Base-by-base conservation (phyloP, 768 basidiomycete species). In the Cyclocybe cylindracea region DNA sequence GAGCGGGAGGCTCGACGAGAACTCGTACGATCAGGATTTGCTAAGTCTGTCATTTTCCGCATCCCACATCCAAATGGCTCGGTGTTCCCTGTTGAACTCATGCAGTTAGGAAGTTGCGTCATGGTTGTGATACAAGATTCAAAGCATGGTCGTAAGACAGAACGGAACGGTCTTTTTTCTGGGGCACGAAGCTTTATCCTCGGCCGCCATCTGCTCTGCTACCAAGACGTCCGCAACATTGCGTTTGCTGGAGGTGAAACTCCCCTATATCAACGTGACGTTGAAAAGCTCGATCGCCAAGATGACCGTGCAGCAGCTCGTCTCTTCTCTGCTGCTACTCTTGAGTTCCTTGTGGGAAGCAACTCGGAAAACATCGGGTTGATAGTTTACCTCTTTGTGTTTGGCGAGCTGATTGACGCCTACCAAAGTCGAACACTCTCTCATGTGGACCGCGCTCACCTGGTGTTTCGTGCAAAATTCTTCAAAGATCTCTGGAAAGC, bases 251-350 rank as follows among this genome's bases (percentile, higher is more conserved):
- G 49, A 0, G 48, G 44, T 9, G n/a, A n/a, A n/a, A 46, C 54
- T 1, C 65, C 69, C 0, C 44, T 70, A 3, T 69, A 43, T 46
- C 39, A 49, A 14, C 61, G 59, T 1, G 70, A 72, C 52, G 70
- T 79, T 2, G 67, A 72, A 13, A 69, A 70, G 40, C 29, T 75
- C 0, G 75, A 80, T 47, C 55, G 67, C 0, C 76, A 80, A 62
- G 78, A 79, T 57, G 75, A 80, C 54, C 64, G 60, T 51, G 77
- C 77, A 0, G 78, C 77, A 0, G 48, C 66, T 3, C 66, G 71
- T 0, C 54, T 78, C 0, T 76, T 77, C 50, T 76, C 70, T 5
- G 69, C 71, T 0, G 51, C 54, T 3, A 56, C 61, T 0, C 59
- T 78, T 1, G 32, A 66, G 8, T 69, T 47, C 10, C 31, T 69